Evolutionary conservation across 2,329 filamentous ascomycete genomes (phyloP).

Genomic region (Ophiostoma sp.): DNA sequence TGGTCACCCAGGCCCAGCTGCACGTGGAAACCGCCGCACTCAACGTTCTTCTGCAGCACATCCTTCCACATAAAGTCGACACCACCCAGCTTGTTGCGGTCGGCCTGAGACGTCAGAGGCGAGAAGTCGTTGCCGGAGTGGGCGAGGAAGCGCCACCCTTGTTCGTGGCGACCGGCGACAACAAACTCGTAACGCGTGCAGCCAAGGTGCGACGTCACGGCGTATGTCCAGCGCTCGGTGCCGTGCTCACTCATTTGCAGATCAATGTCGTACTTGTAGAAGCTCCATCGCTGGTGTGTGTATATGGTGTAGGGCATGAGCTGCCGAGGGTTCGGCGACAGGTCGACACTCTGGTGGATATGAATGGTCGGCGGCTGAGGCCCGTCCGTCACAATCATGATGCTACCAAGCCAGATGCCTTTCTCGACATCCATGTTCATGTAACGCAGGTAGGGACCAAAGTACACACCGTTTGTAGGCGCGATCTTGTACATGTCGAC

Average conservation of each 20-base stretch:
- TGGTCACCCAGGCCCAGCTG: slow-evolving; percentile 92
- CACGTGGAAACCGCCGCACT: slow-evolving; percentile 93
- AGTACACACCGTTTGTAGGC: slow-evolving; percentile 96
- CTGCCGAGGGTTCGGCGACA: slow-evolving; percentile 90
- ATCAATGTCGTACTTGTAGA: slow-evolving; percentile 92
- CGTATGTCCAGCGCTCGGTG: slow-evolving; percentile 92
- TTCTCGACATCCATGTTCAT: slow-evolving; percentile 95
- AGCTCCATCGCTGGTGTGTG: slow-evolving; percentile 90
- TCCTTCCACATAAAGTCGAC: slow-evolving; percentile 99
- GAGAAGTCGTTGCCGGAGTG: slow-evolving; percentile 97
- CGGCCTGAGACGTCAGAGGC: slow-evolving; percentile 79
- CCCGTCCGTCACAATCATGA: slow-evolving; percentile 87
- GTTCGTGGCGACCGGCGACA: slow-evolving; percentile 85
- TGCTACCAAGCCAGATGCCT: slow-evolving; percentile 88
- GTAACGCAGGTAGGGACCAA: slow-evolving; percentile 93
- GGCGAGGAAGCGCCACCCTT: slow-evolving; percentile 91
- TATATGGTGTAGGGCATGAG: slow-evolving; percentile 79
- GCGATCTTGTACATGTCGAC: slow-evolving; percentile 93
- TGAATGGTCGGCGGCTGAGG: slow-evolving; percentile 95
- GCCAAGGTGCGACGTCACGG: slow-evolving; percentile 92
- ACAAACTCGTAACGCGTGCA: slow-evolving; percentile 99
- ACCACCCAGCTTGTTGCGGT: slow-evolving; percentile 81
- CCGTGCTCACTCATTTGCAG: slow-evolving; percentile 82
- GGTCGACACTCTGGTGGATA: slow-evolving; percentile 82
- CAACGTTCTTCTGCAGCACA: slow-evolving; percentile 93